Base-by-base conservation (phyloP, 2,329 filamentous ascomycete genomes). In the Chaetothyriales sp. region DNA sequence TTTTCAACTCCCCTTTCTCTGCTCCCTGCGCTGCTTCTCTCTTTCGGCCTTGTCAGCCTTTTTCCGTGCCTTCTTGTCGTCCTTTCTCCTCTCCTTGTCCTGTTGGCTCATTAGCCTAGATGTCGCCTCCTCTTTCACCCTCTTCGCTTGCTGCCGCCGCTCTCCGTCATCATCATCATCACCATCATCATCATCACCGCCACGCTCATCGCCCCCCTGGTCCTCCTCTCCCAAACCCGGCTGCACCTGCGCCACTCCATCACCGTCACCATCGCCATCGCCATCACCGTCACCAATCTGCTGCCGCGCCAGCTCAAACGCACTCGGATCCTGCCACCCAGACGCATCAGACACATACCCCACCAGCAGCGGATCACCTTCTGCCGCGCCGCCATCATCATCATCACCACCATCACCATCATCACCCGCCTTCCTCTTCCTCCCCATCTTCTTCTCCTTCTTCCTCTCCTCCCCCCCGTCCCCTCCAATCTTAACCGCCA, bases 141-240 rank as follows among this genome's bases (percentile, higher is more conserved):
- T 36, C 44, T 22, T 46, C 36, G 25, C 46, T 49, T 5, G 22
- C 49, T n/a, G 48, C 28, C 22, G 22, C 47, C 19, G 45, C 18
- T 42, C 32, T 20, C 60, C 61, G 44, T 59, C 59, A 5, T 59
- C 63, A 26, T 58, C 67, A 44, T 66, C 67, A 43, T 66, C 65
- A 48, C 58, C 60, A 7, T 66, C 22, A 54, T 68, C n/a, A n/a
- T n/a, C 55, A 55, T 10, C 32, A 65, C 15, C 62, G 68, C 28
- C 28, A 32, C 8, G 19, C 65, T 67, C 36, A 10, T 69, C 42
- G 47, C 61, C 6, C 68, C 68, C 50, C 56, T 63, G 2, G 25
- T 65, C 1, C 55, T 65, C 5, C 64, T 64, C 10, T 51, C n/a
- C n/a, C n/a, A n/a, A n/a, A n/a, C n/a, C n/a, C n/a, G 67, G 26